These are phyloP conservation scores for Spatholobus suberectus DNA, from an alignment of 306 rosid genomes.

Conservation along the genomic window DNA sequence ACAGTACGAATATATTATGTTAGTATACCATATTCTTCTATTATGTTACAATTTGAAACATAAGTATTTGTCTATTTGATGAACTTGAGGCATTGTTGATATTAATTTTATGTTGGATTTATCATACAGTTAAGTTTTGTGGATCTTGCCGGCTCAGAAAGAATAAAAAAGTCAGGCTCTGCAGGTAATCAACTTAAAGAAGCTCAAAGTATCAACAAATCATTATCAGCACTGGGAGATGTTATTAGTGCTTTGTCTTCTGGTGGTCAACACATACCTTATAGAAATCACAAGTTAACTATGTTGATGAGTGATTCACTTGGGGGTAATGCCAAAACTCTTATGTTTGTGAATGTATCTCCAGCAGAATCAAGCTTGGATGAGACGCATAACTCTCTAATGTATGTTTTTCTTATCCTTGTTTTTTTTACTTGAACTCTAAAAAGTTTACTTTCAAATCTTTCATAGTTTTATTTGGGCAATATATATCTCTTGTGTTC, in stretches of 20 bases:
- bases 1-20: not conserved
- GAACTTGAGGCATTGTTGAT: not conserved
- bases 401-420: slow-evolving; percentile 54
- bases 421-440: not conserved
- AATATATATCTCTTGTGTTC: not conserved
- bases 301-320: slow-evolving; percentile 98
- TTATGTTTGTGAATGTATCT: slow-evolving; percentile 94
- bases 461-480: not conserved
- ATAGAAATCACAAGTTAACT: slow-evolving; percentile 91
- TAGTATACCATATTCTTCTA: not conserved
- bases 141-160: slow-evolving; percentile 98
- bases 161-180: slow-evolving; percentile 94
- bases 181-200: slow-evolving; percentile 88
- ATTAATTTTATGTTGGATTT: slow-evolving; percentile 30
- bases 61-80: not conserved
- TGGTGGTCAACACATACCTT: slow-evolving; percentile 91
- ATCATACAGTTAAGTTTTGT: slow-evolving; percentile 85
- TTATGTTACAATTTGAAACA: not conserved
- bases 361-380: slow-evolving; percentile 89
- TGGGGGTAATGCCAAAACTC: slow-evolving; percentile 96
- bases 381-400: slow-evolving; percentile 88
- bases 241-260: slow-evolving; percentile 88
- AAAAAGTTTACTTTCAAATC: not conserved
- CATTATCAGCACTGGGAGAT: slow-evolving; percentile 96
- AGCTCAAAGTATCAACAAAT: slow-evolving; percentile 98